Percentiles rank a stretch among this genome's conserved stretches.
Conservation (phyloP, 2,329 filamentous ascomycete genomes). For the Epichloe brachyelytri region DNA sequence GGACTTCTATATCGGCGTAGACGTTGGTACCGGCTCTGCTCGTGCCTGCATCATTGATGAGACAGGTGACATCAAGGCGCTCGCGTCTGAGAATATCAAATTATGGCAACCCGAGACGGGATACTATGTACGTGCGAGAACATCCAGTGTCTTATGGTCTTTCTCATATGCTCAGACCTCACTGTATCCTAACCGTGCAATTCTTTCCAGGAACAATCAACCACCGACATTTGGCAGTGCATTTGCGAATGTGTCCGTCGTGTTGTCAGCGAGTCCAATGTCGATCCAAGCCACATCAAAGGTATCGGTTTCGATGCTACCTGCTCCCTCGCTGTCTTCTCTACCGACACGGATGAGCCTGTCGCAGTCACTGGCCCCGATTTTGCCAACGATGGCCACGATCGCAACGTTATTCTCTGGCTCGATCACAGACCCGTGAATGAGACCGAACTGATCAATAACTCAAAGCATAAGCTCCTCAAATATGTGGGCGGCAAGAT, state of each 20-base stretch:
- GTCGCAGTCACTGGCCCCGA: constrained; percentile 80
- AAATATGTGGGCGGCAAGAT: constrained; percentile 95
- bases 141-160: not conserved
- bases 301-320: constrained; percentile 97
- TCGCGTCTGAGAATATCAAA: constrained; percentile 64
- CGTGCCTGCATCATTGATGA: constrained; percentile 91
- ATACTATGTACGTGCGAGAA: constrained; percentile 45
- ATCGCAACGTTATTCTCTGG: constrained; percentile 94
- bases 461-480: constrained; percentile 80
- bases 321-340: constrained; percentile 91
- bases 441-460: constrained; percentile 89
- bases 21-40: constrained; percentile 92
- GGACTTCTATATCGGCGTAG: constrained; percentile 68
- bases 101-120: constrained; percentile 67
- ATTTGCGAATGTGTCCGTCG: constrained; percentile 81
- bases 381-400: constrained; percentile 62
- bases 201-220: constrained; percentile 72
- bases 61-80: constrained; percentile 71
- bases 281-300: constrained; percentile 62
- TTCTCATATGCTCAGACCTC: not conserved
- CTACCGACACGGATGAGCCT: constrained; percentile 78
- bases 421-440: constrained; percentile 86
- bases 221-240: constrained; percentile 89
- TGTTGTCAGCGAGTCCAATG: constrained; percentile 68
- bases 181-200: not conserved